phyloP scores from a whole-genome alignment of 148 eudicot species.

The Rhododendron henanense region DNA sequence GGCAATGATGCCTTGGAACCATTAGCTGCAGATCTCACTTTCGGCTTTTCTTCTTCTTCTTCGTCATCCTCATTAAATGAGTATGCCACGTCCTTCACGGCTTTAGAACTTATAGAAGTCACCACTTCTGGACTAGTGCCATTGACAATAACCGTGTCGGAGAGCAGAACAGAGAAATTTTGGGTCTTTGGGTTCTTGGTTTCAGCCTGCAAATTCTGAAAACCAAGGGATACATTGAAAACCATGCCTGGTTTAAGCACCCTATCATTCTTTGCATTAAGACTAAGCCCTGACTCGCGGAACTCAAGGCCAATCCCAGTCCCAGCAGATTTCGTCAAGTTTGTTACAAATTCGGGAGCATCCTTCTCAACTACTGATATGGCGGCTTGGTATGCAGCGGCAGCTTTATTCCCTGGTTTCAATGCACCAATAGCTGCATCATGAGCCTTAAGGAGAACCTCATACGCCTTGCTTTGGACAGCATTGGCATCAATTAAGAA shows the following conservation, averaged over 20 bases:
- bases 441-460: constrained; percentile 50
- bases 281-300: constrained; percentile 49
- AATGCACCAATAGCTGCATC: constrained; percentile 53
- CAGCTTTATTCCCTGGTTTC: constrained; percentile 40
- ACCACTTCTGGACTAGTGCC: constrained; percentile 8
- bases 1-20: constrained; percentile 9
- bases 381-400: constrained; percentile 45
- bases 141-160: constrained; percentile 38
- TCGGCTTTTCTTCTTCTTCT: constrained; percentile 39
- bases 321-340: constrained; percentile 53
- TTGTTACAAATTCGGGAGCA: constrained; percentile 42
- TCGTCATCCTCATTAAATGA: constrained; percentile 61
- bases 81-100: constrained; percentile 60
- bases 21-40: constrained; percentile 21
- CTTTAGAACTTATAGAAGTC: constrained; percentile 45
- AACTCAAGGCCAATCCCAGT: constrained; percentile 65
- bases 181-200: constrained; percentile 42
- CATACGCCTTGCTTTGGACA: constrained; percentile 49
- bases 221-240: constrained; percentile 52
- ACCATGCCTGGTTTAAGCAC: constrained; percentile 50
- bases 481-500: constrained; percentile 46
- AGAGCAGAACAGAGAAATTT: constrained; percentile 42
- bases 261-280: constrained; percentile 49
- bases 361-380: constrained; percentile 40
- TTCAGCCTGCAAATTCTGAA: constrained; percentile 45